A percentile compares a stretch with the other conserved stretches of the same genome.
Evolutionary conservation across 768 basidiomycete species (phyloP).

Genomic region (Mycena vulgaris): DNA sequence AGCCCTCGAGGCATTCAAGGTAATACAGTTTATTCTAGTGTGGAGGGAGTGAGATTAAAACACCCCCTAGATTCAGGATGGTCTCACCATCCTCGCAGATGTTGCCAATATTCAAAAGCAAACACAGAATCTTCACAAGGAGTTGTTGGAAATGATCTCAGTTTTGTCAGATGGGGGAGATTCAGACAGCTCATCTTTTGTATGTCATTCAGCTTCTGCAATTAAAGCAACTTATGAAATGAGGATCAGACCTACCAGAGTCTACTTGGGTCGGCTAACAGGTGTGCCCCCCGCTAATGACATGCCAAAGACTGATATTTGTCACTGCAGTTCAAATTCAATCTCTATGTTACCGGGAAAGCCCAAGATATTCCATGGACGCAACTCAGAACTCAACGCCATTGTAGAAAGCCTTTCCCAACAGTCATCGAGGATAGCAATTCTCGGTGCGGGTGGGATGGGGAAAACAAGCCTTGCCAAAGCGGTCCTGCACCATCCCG

Average conservation of each 20-base stretch:
- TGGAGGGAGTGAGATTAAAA: too few species aligned
- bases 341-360: not conserved
- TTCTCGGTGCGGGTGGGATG: too few species aligned
- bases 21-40: not conserved
- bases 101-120: not conserved
- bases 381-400: not conserved
- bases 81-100: not conserved
- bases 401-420: not conserved
- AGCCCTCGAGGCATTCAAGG: not conserved
- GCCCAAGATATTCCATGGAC: not conserved
- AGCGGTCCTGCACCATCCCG: too few species aligned
- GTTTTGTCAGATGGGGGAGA: not conserved
- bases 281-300: too few species aligned
- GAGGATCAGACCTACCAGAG: too few species aligned
- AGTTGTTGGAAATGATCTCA: not conserved
- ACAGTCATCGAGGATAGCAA: too few species aligned
- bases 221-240: too few species aligned
- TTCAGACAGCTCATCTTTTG: not conserved
- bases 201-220: too few species aligned
- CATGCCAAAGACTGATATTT: too few species aligned
- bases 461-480: too few species aligned
- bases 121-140: not conserved
- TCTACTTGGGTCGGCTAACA: too few species aligned
- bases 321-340: not conserved
- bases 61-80: not conserved